Conservation (phyloP, 306 rosid species). For the Lathyrus oleraceus region DNA sequence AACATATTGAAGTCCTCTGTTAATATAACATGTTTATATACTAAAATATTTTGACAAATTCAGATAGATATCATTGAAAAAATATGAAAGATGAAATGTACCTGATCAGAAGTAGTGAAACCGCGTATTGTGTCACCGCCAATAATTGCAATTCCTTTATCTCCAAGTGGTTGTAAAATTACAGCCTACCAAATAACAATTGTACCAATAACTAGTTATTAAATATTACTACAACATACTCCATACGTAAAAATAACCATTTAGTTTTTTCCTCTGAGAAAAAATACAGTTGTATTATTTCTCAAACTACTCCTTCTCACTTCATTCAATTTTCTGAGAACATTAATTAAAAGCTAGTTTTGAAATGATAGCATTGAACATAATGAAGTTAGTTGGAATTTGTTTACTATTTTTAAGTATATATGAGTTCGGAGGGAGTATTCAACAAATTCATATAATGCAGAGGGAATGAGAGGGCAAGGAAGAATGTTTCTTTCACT, state of each 20-base stretch:
- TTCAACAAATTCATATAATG: background rate
- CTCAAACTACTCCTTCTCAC: no score
- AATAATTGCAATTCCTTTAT: conserved; percentile 77
- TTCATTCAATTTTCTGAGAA: no score
- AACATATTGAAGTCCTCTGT: background rate
- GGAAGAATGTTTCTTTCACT: no score
- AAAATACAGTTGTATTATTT: no score
- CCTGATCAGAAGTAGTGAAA: conserved; percentile 86
- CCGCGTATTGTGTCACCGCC: conserved; percentile 95
- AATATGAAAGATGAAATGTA: conserved; percentile 27
- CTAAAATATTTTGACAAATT: conserved; percentile 13
- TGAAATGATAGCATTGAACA: no score
- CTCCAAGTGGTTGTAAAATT: conserved; percentile 95
- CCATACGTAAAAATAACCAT: no score
- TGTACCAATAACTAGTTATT: conserved; percentile 7
- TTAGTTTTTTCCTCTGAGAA: no score
- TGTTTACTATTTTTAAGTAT: no score
- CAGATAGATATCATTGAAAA: background rate
- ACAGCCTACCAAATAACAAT: conserved; percentile 65
- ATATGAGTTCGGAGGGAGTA: no score
- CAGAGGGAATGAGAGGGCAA: background rate
- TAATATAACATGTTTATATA: background rate
- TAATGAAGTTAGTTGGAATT: no score
- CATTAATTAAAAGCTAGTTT: no score
- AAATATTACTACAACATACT: background rate